A percentile compares a stretch with the other conserved stretches of the same genome.
phyloP scores from a whole-genome alignment of 345 rosid species.

The Populus alba region DNA sequence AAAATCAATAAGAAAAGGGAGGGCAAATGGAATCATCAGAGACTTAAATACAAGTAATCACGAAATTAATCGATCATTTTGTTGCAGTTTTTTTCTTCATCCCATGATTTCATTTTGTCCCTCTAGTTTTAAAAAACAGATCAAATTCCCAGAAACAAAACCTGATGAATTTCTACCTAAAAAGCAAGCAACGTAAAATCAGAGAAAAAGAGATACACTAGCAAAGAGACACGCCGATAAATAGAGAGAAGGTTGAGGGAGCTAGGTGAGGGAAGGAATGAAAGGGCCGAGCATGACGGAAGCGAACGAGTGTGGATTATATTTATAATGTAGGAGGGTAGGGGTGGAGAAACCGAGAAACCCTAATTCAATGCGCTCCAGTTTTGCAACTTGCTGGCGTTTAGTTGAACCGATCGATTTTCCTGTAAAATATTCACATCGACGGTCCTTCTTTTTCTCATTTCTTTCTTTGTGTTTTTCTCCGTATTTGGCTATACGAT shows the following conservation, averaged over 20 bases:
- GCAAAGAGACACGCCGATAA: background rate
- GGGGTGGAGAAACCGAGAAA: background rate
- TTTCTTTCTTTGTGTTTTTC: no score
- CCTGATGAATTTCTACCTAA: background rate
- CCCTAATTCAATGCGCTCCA: background rate
- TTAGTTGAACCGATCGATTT: background rate
- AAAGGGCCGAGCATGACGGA: background rate
- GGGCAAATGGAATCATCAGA: background rate
- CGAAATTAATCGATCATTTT: background rate
- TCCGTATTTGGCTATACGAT: no score
- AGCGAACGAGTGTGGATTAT: background rate
- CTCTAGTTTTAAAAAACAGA: background rate
- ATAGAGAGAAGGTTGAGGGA: no score
- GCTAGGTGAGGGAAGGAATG: background rate
- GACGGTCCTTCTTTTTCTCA: background rate
- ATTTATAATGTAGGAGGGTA: background rate
- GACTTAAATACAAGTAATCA: background rate
- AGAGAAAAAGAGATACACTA: background rate
- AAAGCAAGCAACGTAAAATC: background rate
- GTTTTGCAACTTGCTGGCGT: background rate
- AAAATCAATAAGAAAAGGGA: background rate
- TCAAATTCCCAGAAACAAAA: background rate
- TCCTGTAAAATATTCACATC: background rate
- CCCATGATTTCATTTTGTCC: background rate
- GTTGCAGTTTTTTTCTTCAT: background rate